A percentile compares a stretch with the other conserved stretches of the same genome.
Evolutionary conservation across 2,329 filamentous ascomycete species (phyloP).

Genomic region (Botryotinia convoluta): DNA sequence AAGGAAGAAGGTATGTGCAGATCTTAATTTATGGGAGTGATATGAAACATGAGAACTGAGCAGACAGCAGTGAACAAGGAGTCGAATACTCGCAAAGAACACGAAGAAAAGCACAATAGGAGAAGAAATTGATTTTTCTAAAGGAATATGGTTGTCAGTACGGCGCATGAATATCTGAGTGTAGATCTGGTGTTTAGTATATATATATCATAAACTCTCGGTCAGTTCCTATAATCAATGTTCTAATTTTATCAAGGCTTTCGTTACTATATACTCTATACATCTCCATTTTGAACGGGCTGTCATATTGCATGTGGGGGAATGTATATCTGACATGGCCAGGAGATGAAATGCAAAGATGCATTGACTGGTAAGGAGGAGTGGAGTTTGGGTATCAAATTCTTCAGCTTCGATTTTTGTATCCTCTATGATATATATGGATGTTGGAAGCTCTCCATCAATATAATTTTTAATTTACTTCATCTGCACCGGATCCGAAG

Average conservation of each 20-base stretch:
- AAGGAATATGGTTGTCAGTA: accelerated
- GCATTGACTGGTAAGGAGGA: accelerated
- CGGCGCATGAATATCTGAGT: neutral
- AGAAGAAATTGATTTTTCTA: neutral
- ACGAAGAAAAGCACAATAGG: neutral
- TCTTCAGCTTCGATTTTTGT: neutral
- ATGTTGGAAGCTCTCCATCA: neutral
- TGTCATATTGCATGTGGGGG: neutral
- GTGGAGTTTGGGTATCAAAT: neutral
- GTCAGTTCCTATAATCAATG: neutral
- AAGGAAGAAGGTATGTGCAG: neutral
- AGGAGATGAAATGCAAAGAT: accelerated
- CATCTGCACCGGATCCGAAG: too few species aligned
- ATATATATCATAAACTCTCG: too few species aligned
- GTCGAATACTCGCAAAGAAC: neutral
- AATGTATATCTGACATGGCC: neutral
- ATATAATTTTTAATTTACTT: neutral
- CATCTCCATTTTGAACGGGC: neutral
- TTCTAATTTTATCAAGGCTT: accelerated
- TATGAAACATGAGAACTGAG: neutral
- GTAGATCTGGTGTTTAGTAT: too few species aligned
- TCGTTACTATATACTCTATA: neutral
- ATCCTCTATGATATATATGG: neutral
- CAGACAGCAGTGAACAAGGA: neutral
- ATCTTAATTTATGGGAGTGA: too few species aligned